Conservation (phyloP, 2,329 filamentous ascomycete species). For the Dryadomyces sulphureus region DNA sequence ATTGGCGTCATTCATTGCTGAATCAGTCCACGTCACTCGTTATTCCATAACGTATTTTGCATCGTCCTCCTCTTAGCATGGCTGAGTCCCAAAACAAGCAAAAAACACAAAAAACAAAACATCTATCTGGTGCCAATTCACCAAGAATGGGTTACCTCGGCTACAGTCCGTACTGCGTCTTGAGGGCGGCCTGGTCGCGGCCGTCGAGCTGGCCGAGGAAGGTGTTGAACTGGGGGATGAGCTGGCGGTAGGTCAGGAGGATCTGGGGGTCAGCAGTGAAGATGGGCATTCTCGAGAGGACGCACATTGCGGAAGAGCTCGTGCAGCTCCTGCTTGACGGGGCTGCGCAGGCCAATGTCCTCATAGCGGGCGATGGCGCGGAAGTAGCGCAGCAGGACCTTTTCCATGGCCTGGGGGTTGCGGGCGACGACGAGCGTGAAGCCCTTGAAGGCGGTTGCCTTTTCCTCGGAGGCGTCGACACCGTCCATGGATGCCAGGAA, state of each 20-base stretch:
- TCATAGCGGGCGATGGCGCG: conserved; percentile 66
- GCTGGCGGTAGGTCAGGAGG: conserved; percentile 38
- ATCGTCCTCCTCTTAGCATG: background rate
- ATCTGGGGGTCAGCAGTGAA: conserved; percentile 23
- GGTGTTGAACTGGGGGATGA: conserved; percentile 43
- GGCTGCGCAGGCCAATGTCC: conserved; percentile 43
- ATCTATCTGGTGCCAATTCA: background rate
- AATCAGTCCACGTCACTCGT: background rate
- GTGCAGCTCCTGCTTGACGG: conserved; percentile 50
- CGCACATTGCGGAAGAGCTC: conserved; percentile 51
- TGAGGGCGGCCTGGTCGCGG: conserved; percentile 34
- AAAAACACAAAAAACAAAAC: background rate
- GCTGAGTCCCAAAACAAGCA: background rate
- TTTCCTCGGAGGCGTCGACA: conserved; percentile 81
- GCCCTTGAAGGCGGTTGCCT: conserved; percentile 82
- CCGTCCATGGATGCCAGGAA: conserved; percentile 74
- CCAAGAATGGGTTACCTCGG: too few relatives aligned
- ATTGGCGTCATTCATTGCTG: background rate
- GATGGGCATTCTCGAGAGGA: background rate
- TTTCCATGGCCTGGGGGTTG: conserved; percentile 88
- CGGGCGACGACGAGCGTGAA: conserved; percentile 73
- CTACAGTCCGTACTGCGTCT: conserved; percentile 30
- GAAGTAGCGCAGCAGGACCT: conserved; percentile 69
- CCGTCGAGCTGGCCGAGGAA: conserved; percentile 36
- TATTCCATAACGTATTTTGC: background rate